Conservation (phyloP, 306 rosid species). For the Inga leiocalycina region DNA sequence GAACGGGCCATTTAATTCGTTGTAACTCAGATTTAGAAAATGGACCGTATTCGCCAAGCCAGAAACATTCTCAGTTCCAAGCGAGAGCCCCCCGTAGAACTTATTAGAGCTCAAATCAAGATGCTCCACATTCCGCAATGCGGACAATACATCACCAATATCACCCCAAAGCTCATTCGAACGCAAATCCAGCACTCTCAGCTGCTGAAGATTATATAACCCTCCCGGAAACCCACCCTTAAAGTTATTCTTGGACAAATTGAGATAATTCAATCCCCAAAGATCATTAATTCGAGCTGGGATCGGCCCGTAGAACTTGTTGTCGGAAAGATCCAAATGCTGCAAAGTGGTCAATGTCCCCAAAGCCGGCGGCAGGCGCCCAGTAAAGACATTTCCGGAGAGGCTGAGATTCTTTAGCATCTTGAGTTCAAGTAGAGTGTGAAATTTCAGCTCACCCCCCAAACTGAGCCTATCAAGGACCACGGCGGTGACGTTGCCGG, state of each 20-base stretch:
- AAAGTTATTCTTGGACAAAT: constrained; percentile 66
- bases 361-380: constrained; percentile 73
- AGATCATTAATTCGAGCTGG: constrained; percentile 81
- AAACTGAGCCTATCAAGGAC: constrained; percentile 59
- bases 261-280: constrained; percentile 72
- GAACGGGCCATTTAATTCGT: constrained; percentile 65
- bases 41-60: constrained; percentile 70
- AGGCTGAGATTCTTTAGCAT: constrained; percentile 64
- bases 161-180: constrained; percentile 65
- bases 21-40: constrained; percentile 60
- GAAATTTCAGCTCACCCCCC: constrained; percentile 76
- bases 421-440: constrained; percentile 70
- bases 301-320: constrained; percentile 86
- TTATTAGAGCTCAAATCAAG: constrained; percentile 76
- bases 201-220: constrained; percentile 75
- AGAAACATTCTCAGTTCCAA: constrained; percentile 52
- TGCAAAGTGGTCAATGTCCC: constrained; percentile 66
- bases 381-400: constrained; percentile 73
- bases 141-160: constrained; percentile 50
- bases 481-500: constrained; percentile 67
- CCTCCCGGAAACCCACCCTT: constrained; percentile 70
- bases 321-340: constrained; percentile 84
- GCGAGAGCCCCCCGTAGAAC: constrained; percentile 67
- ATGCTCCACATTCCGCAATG: constrained; percentile 67
- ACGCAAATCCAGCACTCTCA: constrained; percentile 80